These are phyloP conservation scores for Imleria badia DNA, from an alignment of 768 basidiomycete species.

Conservation along the genomic window DNA sequence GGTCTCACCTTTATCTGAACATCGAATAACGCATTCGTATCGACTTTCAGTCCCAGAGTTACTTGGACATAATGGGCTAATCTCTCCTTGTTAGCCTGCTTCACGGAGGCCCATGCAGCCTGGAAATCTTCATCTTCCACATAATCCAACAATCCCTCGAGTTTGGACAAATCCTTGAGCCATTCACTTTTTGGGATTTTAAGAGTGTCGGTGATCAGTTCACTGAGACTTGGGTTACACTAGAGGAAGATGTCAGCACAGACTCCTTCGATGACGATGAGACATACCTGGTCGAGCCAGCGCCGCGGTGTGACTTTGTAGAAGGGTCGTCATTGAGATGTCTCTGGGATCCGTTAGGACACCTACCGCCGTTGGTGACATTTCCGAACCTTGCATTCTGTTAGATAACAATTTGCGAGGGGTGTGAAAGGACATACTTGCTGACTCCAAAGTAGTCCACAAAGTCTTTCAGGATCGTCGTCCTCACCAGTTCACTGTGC, in stretches of 20 bases:
- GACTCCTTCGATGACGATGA: not conserved
- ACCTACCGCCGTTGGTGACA: constrained; percentile 89
- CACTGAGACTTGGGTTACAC: constrained; percentile 88
- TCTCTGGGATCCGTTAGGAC: not conserved
- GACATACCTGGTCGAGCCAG: constrained; percentile 78
- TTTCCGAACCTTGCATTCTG: constrained; percentile 61
- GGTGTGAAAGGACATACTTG: constrained; percentile 46
- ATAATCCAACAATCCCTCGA: constrained; percentile 73
- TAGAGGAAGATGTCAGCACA: constrained; percentile 8
- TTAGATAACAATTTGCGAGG: constrained; percentile 12
- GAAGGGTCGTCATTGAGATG: not conserved
- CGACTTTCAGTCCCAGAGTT: constrained; percentile 67
- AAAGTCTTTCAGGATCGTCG: constrained; percentile 86
- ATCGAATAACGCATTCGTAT: constrained; percentile 82
- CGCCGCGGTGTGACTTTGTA: constrained; percentile 81
- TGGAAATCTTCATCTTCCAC: constrained; percentile 76
- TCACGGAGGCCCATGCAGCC: constrained; percentile 78
- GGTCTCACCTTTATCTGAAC: constrained; percentile 77
- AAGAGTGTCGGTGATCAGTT: constrained; percentile 82
- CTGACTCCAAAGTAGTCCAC: constrained; percentile 88
- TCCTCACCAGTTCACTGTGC: constrained; percentile 85
- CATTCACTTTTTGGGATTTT: constrained; percentile 72
- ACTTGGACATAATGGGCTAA: constrained; percentile 74
- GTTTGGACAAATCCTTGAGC: constrained; percentile 79
- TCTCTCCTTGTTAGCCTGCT: constrained; percentile 88